A percentile compares a stretch with the other conserved stretches of the same genome.
phyloP scores from a whole-genome alignment of 495 filamentous ascomycete genomes.

The Trichoderma parareesei region DNA sequence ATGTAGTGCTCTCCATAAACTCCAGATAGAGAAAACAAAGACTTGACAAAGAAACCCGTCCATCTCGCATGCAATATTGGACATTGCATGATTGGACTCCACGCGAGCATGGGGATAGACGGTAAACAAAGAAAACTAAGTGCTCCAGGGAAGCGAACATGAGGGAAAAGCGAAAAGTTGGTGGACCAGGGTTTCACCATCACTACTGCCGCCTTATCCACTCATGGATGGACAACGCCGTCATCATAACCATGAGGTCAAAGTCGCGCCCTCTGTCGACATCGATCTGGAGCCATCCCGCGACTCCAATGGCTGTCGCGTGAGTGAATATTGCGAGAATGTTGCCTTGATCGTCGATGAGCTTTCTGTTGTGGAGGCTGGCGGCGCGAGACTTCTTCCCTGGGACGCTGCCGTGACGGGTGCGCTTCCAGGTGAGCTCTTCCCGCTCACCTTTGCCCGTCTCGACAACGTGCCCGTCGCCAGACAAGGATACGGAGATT shows the following conservation, averaged over 20 bases:
- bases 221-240: neutral
- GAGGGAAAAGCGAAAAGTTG: neutral
- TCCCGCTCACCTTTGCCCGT: neutral
- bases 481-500: neutral
- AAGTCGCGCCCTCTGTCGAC: slow-evolving; percentile 1
- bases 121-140: too few relatives aligned
- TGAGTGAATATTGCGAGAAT: neutral
- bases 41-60: too few relatives aligned
- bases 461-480: neutral
- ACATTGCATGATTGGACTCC: slow-evolving; percentile 13
- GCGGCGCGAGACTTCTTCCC: neutral
- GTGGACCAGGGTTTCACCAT: neutral
- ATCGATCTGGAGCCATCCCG: neutral
- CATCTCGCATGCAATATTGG: too few relatives aligned
- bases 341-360: neutral
- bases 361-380: neutral
- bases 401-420: neutral
- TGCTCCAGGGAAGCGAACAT: too few relatives aligned
- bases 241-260: slow-evolving; percentile 1
- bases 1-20: too few relatives aligned
- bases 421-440: slow-evolving; percentile 2
- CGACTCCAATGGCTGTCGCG: neutral
- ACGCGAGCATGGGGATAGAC: too few relatives aligned
- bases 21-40: too few relatives aligned
- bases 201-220: neutral